Evolutionary conservation across 2,329 filamentous ascomycete species (phyloP), one percentile per base, ranked within the genome.

Genomic region (Trichothecium sympodiale): DNA sequence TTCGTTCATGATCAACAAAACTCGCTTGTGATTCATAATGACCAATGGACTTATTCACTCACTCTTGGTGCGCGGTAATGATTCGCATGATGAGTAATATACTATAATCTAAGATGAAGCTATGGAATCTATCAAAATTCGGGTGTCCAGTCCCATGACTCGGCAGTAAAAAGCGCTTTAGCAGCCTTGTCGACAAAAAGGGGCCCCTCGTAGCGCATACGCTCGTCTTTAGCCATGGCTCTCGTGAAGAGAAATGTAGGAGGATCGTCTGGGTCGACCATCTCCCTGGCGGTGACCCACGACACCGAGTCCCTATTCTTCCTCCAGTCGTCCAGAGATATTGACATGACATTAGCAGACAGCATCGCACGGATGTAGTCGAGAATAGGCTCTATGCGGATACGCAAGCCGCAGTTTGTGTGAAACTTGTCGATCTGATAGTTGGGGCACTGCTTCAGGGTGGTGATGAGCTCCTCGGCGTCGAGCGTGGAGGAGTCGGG

Each of bases 341-440:
- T 49, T 3, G 61, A 57, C 6, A 74, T 48, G 18, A 58, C 57
- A 25, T 54, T 60, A 1, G 68, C 56, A 0, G 65, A 64, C 4
- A 78, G 53, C 59, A 76, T 69, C n/a, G 61, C 54, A 38, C 74
- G 67, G 20, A 87, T 57, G 36, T 77, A 71, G 37, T 82, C 77
- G 13, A 86, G 54, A 4, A 83, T 66, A 7, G 80, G 78, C 28
- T 82, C 59, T 4, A 86, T 55, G 14, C 76, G 67, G 3, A 73
- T 75, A 31, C 80, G 64, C 27, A 84, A 62, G 2, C 83, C 83
- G 49, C 83, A 88, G 53, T 86, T 81, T 2, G 67, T 67, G 53
- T 88, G 83, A 49, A 85, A 65, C 43, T 69, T 71, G 54, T 88
- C 80, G 40, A 87, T 70, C 53, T 87, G 83, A 50, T 87, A 87